Conservation (phyloP, 2,329 filamentous ascomycete genomes). For the Hypoxylon sp. region DNA sequence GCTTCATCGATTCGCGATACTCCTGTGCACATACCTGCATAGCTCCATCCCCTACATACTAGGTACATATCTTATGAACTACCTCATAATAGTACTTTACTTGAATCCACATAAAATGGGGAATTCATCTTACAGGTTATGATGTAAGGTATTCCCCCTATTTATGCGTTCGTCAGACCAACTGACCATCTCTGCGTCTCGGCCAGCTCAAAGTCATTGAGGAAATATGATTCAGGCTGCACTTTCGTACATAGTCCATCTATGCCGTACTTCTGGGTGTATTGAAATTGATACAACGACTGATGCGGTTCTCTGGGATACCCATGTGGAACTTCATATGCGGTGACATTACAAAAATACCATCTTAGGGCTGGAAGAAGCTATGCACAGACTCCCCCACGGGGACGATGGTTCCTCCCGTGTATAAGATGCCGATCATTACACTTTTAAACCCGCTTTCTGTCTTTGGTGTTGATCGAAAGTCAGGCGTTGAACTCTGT, state of each 20-base stretch:
- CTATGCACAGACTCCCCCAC: conserved; percentile 44
- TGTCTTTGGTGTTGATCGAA: conserved; percentile 39
- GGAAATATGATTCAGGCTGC: conserved; percentile 41
- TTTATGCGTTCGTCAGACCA: too few species aligned
- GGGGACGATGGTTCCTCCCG: conserved; percentile 45
- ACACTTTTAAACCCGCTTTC: conserved; percentile 33
- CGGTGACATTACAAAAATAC: conserved; percentile 33
- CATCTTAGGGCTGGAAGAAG: conserved; percentile 46
- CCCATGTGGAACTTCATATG: conserved; percentile 45
- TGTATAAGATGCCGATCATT: conserved; percentile 44
- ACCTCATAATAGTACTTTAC: too few species aligned
- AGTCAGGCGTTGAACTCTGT: conserved; percentile 42
- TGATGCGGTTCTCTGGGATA: too few species aligned
- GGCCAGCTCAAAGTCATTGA: conserved; percentile 41
- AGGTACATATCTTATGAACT: too few species aligned
- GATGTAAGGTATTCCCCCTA: too few species aligned
- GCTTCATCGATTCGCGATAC: too few species aligned
- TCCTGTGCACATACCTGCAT: too few species aligned
- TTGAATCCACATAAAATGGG: too few species aligned
- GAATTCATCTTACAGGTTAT: too few species aligned
- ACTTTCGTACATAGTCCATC: conserved; percentile 40
- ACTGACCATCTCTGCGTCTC: conserved; percentile 40
- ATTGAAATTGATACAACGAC: neutral
- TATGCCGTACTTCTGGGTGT: conserved; percentile 25
- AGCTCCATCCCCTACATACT: too few species aligned